A percentile compares a stretch with the other conserved stretches of the same genome.
These are phyloP conservation scores for Cyphellophora europaea DNA, from an alignment of 2,329 filamentous ascomycete genomes.

Conservation along the genomic window DNA sequence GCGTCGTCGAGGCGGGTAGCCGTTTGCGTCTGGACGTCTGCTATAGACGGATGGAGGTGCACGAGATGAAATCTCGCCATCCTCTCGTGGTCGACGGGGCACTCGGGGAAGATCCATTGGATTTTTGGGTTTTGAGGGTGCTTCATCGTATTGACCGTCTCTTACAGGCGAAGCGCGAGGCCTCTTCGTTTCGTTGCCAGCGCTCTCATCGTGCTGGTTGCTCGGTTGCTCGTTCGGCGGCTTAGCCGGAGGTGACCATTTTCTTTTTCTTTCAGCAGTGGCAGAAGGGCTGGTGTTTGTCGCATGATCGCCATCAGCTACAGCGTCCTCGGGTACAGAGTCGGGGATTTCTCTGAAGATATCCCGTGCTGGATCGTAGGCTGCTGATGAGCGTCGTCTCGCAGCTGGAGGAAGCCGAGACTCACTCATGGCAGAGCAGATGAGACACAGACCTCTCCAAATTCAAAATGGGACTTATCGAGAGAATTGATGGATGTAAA, in stretches of 20 bases:
- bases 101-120: slow-evolving; percentile 15
- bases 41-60: slow-evolving; percentile 11
- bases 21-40: slow-evolving; percentile 20
- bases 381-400: slow-evolving; percentile 18
- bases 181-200: slow-evolving; percentile 9
- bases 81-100: slow-evolving; percentile 15
- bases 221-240: slow-evolving; percentile 1
- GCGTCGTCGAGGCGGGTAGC: slow-evolving; percentile 9
- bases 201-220: neutral
- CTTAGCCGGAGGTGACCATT: neutral
- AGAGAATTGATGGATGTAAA: neutral
- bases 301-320: slow-evolving; percentile 13
- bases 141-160: too few relatives aligned
- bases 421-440: neutral
- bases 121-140: slow-evolving; percentile 9
- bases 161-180: slow-evolving; percentile 11
- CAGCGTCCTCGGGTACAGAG: slow-evolving; percentile 15
- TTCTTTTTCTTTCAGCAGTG: slow-evolving; percentile 10
- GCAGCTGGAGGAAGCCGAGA: slow-evolving; percentile 7
- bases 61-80: slow-evolving; percentile 15
- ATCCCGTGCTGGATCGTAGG: slow-evolving; percentile 26
- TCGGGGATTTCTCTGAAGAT: slow-evolving; percentile 22
- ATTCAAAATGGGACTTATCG: neutral
- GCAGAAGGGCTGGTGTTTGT: slow-evolving; percentile 1
- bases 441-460: neutral